Conservation (phyloP, 768 basidiomycete genomes). For the Suillus occidentalis region DNA sequence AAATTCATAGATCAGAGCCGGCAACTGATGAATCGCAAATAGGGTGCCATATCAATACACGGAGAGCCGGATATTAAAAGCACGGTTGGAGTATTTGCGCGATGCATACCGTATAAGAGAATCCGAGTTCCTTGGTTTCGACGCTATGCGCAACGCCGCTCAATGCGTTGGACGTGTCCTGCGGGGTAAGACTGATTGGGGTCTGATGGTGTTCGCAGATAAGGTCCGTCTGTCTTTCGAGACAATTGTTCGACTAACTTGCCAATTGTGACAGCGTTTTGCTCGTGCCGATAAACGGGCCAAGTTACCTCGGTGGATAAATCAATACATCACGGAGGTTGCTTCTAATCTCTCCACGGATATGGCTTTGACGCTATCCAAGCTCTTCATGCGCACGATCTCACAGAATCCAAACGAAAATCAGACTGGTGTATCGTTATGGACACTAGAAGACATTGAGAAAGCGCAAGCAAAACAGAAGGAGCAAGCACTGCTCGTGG, state of each 20-base stretch:
- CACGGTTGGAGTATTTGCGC: constrained; percentile 95
- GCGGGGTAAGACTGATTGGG: constrained; percentile 99
- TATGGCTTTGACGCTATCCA: constrained; percentile 92
- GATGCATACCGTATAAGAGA: constrained; percentile 98
- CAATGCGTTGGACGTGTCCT: constrained; percentile 98
- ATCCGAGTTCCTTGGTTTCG: constrained; percentile 98
- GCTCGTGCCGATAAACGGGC: constrained; percentile 91
- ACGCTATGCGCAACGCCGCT: constrained; percentile 98
- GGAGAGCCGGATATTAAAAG: constrained; percentile 95
- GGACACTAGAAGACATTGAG: constrained; percentile 91
- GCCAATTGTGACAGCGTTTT: constrained; percentile 62
- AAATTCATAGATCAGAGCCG: neutral
- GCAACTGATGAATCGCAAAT: constrained; percentile 10
- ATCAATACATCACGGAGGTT: constrained; percentile 98
- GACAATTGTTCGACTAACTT: neutral
- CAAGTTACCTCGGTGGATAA: constrained; percentile 98
- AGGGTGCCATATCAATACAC: constrained; percentile 98
- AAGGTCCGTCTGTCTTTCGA: constrained; percentile 57
- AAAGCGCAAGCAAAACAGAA: constrained; percentile 82
- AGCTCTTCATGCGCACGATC: constrained; percentile 97
- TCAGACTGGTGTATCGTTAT: constrained; percentile 90
- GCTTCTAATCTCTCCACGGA: constrained; percentile 97
- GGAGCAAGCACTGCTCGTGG: constrained; percentile 55
- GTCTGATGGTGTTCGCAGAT: constrained; percentile 98
- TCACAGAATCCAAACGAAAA: constrained; percentile 98